Evolutionary conservation across 2,329 filamentous ascomycete genomes (phyloP).

Genomic region (Penicillium crustosum): DNA sequence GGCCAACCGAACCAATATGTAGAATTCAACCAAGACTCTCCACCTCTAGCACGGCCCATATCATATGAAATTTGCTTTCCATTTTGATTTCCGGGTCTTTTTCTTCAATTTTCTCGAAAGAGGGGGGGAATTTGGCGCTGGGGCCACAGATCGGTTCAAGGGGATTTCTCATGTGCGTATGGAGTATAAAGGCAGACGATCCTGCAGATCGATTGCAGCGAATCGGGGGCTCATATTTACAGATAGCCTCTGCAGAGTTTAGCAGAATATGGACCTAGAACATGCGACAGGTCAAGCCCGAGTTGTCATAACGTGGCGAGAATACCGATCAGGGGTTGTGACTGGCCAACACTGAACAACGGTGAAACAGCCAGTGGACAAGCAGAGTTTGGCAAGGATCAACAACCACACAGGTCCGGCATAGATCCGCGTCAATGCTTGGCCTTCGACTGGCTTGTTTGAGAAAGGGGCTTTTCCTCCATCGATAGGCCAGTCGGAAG

Average conservation of each 20-base stretch:
- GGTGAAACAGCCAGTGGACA: slow-evolving; percentile 19
- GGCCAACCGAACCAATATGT: slow-evolving; percentile 9
- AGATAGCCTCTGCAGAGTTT: not conserved
- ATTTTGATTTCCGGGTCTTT: not conserved
- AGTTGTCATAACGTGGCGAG: slow-evolving; percentile 6
- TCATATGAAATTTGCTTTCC: not conserved
- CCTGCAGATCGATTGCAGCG: not conserved
- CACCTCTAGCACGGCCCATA: slow-evolving; percentile 4
- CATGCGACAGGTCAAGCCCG: slow-evolving; percentile 14
- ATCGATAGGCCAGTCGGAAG: slow-evolving; percentile 13
- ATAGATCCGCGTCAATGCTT: slow-evolving; percentile 14
- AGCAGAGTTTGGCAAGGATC: slow-evolving; percentile 8
- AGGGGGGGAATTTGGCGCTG: slow-evolving; percentile 8
- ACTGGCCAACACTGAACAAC: slow-evolving; percentile 16
- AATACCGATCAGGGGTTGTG: slow-evolving; percentile 2
- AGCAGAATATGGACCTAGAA: slow-evolving; percentile 8
- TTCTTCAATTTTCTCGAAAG: not conserved
- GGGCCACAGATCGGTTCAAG: slow-evolving; percentile 2
- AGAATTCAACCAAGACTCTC: slow-evolving; percentile 18
- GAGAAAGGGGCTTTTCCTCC: slow-evolving; percentile 17
- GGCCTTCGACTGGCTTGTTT: slow-evolving; percentile 16
- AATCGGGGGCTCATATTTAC: slow-evolving; percentile 1
- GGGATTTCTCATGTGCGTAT: not conserved
- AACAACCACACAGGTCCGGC: slow-evolving; percentile 7
- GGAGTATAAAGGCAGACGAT: not conserved